Evolutionary conservation across 1,284 basidiomycete species (phyloP), one percentile per base, ranked within the genome.

Genomic region (Meira nashicola): DNA sequence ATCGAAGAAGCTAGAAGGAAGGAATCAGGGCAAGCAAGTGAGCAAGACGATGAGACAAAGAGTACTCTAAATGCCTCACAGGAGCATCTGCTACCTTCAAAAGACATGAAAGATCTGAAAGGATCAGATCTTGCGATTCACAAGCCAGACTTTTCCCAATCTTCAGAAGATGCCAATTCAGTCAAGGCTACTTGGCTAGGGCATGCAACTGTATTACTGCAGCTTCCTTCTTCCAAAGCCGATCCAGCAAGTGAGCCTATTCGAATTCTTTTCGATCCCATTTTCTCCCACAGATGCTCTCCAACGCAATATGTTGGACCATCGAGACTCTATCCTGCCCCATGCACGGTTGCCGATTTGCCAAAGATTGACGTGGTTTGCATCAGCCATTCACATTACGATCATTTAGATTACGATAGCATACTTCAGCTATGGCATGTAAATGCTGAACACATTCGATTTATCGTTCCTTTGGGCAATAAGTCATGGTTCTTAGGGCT

Each of bases 351-450:
- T 12, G 52, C 51, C 1, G 68, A 61, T 38, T 54, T 77, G n/a
- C 75, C 75, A 10, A 64, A 62, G 4, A 63, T 77, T 39, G 67
- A 77, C 54, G 21, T 70, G 0, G 74, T 74, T 48, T 44, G 73
- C 48, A 77, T 77, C 60, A 74, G 72, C 3, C 75, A 77, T 63
- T 73, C 71, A 25, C 75, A 77, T 58, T 77, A 74, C 57, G 75
- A 77, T 39, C 75, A 77, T 56, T 61, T 77, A 19, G 75, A 77
- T 56, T 63, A 61, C 37, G 56, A 65, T 17, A 72, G 72, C 7
- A 68, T 77, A 43, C 50, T 47, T 3, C 58, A 65, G 38, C 58
- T 77, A 5, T 76, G 73, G 73, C 50, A 38, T 23, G 43, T 25
- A 15, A 40, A 28, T 37, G 19, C 5, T 14, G 60, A 60, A 8